Evolutionary conservation across 495 filamentous ascomycete species (phyloP).

Genomic region (Hypoxylon trugodes): DNA sequence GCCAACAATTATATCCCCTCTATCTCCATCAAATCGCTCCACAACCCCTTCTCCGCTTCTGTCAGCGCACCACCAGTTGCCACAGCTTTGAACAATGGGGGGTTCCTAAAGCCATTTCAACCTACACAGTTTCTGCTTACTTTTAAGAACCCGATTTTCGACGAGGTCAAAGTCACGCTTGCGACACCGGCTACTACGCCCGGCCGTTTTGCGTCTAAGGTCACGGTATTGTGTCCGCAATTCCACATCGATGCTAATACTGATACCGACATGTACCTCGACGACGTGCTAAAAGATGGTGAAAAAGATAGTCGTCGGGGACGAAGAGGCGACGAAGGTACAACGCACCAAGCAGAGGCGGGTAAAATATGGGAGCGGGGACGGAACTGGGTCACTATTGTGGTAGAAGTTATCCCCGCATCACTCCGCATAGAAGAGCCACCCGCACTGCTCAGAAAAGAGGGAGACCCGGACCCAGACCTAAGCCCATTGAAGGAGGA

Average conservation of each 20-base stretch:
- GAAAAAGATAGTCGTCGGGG: conserved; percentile 50
- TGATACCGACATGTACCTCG: conserved; percentile 78
- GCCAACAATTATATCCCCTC: conserved; percentile 89
- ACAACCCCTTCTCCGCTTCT: conserved; percentile 50
- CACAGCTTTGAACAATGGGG: too few species aligned
- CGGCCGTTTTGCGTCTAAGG: conserved; percentile 75
- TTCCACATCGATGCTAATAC: conserved; percentile 96
- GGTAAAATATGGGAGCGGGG: conserved; percentile 96
- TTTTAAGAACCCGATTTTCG: conserved; percentile 93
- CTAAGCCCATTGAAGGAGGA: conserved; percentile 65
- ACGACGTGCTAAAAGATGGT: conserved; percentile 77
- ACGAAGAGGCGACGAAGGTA: conserved; percentile 49
- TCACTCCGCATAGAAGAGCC: conserved; percentile 49
- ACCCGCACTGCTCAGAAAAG: conserved; percentile 27
- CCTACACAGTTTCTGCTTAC: conserved; percentile 87
- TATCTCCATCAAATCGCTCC: conserved; percentile 73
- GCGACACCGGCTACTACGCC: conserved; percentile 85
- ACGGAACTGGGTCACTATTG: conserved; percentile 92
- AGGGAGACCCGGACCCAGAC: conserved; percentile 40
- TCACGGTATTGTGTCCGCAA: conserved; percentile 92
- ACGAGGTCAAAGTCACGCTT: conserved; percentile 83
- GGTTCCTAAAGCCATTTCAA: conserved; percentile 69
- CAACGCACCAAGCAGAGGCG: conserved; percentile 73
- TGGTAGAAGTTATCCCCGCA: conserved; percentile 88
- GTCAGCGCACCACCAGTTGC: conserved; percentile 14